Base-by-base conservation (phyloP, 768 basidiomycete species). In the Cantharellus anzutake region DNA sequence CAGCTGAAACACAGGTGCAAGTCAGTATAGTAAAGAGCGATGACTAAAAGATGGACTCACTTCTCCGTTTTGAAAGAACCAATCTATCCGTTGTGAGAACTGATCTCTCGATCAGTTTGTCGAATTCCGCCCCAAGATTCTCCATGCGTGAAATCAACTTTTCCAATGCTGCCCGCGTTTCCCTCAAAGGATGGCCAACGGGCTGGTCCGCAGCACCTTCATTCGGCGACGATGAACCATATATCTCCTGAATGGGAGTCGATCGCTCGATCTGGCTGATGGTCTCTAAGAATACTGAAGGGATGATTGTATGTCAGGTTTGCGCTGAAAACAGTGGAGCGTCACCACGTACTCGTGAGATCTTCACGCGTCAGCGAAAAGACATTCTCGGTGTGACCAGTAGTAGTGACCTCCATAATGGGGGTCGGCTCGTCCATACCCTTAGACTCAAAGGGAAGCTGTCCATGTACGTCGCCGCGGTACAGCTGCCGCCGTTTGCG, bases 71-170 rank as follows among this genome's bases (percentile, higher is more conserved):
- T 60, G 85, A 83, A 40, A 76, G 73, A 7, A 80, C 77, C 58
- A 88, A 66, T 38, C 86, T 74, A 14, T 87, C 88, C 48, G 82
- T 75, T 14, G 87, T 89, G 42, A 89, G 74, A 41, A 91, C 88
- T 89, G 86, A 87, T 53, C 84, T 79, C 67, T 92, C 88, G 2
- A 86, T 84, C 65, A 93, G 83, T 63, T 81, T 78, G 65, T 93
- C 91, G 66, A 96, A 92, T 2, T 84, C 83, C 0, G 78, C 68
- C 68, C 88, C 84, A 7, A 93, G 73, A 35, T 73, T 76, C 61
- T 94, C 88, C 81, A 96, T 86, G 69, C 81, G 83, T 40, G 69
- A 71, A 50, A 90, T 73, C 3, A 87, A 74, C 68, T 79, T 86
- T 62, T 85, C 81, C 41, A 96, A 71, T 2, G 78, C 73, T 3